Evolutionary conservation across 2,329 filamentous ascomycete species (phyloP).

Genomic region (Phialocephala subalpina): DNA sequence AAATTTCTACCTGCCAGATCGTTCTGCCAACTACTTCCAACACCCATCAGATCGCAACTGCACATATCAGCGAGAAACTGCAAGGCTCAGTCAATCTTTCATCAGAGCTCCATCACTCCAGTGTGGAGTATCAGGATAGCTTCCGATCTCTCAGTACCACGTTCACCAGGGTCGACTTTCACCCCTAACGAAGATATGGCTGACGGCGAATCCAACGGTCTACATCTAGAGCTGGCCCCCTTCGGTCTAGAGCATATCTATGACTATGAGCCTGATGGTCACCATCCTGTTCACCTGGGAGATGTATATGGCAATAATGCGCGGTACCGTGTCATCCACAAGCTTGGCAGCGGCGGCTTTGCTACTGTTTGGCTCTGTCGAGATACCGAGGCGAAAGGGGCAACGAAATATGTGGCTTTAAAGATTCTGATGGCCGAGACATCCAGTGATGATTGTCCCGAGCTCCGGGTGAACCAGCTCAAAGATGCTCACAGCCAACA

Average conservation of each 20-base stretch:
- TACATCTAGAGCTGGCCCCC: constrained; percentile 17
- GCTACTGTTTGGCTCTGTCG: constrained; percentile 50
- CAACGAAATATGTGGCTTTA: constrained; percentile 24
- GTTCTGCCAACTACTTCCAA: no score
- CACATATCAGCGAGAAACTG: constrained; percentile 13
- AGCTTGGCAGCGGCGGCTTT: constrained; percentile 50
- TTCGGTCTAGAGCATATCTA: constrained; percentile 25
- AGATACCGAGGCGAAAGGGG: constrained; percentile 35
- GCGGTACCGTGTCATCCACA: constrained; percentile 48
- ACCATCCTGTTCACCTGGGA: constrained; percentile 39
- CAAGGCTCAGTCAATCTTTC: constrained; percentile 14
- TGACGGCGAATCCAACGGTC: constrained; percentile 15
- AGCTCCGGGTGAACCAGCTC: constrained; percentile 23
- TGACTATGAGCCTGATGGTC: constrained; percentile 31
- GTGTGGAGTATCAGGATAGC: constrained; percentile 15
- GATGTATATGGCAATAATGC: constrained; percentile 26
- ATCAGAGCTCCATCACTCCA: constrained; percentile 14
- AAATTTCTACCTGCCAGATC: no score
- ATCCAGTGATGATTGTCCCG: constrained; percentile 18
- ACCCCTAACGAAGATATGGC: constrained; percentile 6
- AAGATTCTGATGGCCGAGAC: constrained; percentile 27
- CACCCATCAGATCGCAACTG: neutral
- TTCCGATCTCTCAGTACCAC: constrained; percentile 19
- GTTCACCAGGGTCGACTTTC: constrained; percentile 17
- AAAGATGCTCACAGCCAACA: no score